Evolutionary conservation across 495 filamentous ascomycete genomes (phyloP), one percentile per base, ranked within the genome.

Genomic region (Talaromyces liani): DNA sequence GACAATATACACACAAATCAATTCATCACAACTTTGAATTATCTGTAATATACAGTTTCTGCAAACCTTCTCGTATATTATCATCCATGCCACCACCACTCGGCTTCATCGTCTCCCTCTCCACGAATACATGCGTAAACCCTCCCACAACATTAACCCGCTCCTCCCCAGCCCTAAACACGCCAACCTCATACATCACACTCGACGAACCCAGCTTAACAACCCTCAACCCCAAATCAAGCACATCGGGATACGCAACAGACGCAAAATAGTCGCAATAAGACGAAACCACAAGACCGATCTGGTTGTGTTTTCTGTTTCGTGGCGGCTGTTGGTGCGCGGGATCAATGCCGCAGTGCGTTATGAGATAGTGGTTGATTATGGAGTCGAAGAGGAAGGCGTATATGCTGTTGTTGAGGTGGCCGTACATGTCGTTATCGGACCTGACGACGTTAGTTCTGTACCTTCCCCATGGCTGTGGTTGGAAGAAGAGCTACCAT

Each of bases 351-450:
- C 83, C 84, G 72, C 92, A 96, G 63, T 91, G 76, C 36, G 87
- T 78, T 61, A 96, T 92, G 5, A 98, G 84, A 72, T 94, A 98
- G 51, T 86, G 80, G 77, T 97, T 98, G 68, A 95, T 87, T 65
- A 97, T 85, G 5, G 91, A 92, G 78, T 98, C 93, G 76, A 87
- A 85, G 47, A 94, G 82, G 67, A 87, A 85, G 64, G 88, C 88
- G 76, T 96, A 95, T 45, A 95, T 80, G 56, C 85, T 87, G 69
- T 95, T 94, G 74, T 94, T 95, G 65, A 89, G 82, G 67, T 96
- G 91, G 53, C 87, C 83, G 74, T 97, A 98, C 90, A 96, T 94
- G 77, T 97, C 93, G 69, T 97, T 97, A 74, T 98, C 94, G 70
- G 82, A 86, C 91, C 91, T 93, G 64, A 60, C 6, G 33, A 53